A percentile compares a stretch with the other conserved stretches of the same genome.
Evolutionary conservation across 768 basidiomycete species (phyloP).

Genomic region (Crepidotus variabilis): DNA sequence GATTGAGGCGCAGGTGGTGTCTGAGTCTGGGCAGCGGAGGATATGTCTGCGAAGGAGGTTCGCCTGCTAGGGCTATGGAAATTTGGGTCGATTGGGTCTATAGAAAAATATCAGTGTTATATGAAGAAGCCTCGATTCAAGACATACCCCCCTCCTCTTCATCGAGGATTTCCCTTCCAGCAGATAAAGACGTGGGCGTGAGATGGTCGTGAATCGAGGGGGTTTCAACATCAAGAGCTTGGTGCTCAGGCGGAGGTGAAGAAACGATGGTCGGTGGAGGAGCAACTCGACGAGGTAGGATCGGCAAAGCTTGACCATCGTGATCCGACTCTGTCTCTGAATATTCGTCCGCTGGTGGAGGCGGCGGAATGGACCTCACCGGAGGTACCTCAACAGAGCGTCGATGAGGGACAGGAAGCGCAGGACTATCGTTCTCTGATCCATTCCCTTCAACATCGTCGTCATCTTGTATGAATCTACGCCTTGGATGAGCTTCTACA

Average conservation of each 20-base stretch:
- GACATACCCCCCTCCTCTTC: conserved; percentile 61
- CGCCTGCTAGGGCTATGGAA: conserved; percentile 53
- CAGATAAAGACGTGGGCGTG: conserved; percentile 20
- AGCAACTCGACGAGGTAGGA: conserved; percentile 19
- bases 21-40: conserved; percentile 13
- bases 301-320: conserved; percentile 29
- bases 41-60: conserved; percentile 26
- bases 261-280: conserved; percentile 6
- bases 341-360: conserved; percentile 14
- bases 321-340: conserved; percentile 29
- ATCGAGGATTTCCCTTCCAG: conserved; percentile 44
- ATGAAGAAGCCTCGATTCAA: neutral
- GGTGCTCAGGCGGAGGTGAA: conserved; percentile 5
- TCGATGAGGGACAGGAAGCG: conserved; percentile 22
- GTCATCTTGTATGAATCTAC: conserved; percentile 7
- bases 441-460: conserved; percentile 20
- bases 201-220: conserved; percentile 2
- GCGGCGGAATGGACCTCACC: conserved; percentile 12
- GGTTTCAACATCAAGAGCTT: neutral
- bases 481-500: conserved; percentile 3
- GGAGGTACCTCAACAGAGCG: conserved; percentile 16
- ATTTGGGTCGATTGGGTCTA: conserved; percentile 68
- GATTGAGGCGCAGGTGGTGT: conserved; percentile 3
- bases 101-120: neutral
- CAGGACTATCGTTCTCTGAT: conserved; percentile 21